Percentiles rank a stretch among this genome's conserved stretches.
These are phyloP conservation scores for maize (Zea mays) DNA, from an alignment of 176 grass and related monocot species.

Conservation along the genomic window DNA sequence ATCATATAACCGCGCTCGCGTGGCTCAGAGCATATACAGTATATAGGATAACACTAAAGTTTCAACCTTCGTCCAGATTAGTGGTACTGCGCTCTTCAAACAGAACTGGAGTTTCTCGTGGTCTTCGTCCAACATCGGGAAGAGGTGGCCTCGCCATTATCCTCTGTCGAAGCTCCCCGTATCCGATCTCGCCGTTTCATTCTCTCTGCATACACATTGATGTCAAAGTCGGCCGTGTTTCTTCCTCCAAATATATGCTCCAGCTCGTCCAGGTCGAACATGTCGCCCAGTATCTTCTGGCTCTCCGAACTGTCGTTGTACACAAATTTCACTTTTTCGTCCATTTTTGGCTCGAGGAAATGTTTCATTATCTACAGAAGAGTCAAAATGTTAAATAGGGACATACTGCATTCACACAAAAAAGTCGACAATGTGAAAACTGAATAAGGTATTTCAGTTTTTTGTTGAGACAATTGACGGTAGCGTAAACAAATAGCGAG, in stretches of 20 bases:
- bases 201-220: slow-evolving; percentile 33
- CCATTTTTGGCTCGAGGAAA: slow-evolving; percentile 37
- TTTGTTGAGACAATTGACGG: too few relatives aligned
- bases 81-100: not conserved
- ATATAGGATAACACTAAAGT: not conserved
- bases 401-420: not conserved
- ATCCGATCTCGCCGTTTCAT: slow-evolving; percentile 42
- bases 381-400: not conserved
- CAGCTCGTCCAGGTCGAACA: slow-evolving; percentile 46
- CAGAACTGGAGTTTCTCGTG: too few relatives aligned
- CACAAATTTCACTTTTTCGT: slow-evolving; percentile 50
- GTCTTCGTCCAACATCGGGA: too few relatives aligned
- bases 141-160: not conserved
- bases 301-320: slow-evolving; percentile 35
- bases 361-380: slow-evolving; percentile 28
- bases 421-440: too few relatives aligned
- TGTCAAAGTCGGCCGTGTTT: slow-evolving; percentile 27
- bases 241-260: slow-evolving; percentile 43
- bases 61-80: not conserved
- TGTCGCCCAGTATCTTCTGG: slow-evolving; percentile 42
- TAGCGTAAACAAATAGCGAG: too few relatives aligned
- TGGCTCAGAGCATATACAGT: not conserved
- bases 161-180: not conserved
- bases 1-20: not conserved
- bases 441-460: too few relatives aligned